Conservation (phyloP, 2,329 filamentous ascomycete genomes). For the Trichoderma brevicompactum region DNA sequence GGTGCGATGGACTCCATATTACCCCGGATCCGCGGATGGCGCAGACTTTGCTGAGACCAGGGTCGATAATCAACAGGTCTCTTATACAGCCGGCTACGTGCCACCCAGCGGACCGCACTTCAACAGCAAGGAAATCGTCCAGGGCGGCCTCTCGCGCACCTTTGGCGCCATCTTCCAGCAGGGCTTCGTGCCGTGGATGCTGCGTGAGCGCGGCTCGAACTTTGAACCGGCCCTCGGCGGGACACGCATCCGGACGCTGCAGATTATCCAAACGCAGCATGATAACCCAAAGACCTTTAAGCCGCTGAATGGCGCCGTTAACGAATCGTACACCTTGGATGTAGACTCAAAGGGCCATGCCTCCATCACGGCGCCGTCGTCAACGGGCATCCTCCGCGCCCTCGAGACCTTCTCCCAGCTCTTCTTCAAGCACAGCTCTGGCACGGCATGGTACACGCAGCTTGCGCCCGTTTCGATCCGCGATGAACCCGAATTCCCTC, state of each 20-base stretch:
- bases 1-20: slow-evolving; percentile 21
- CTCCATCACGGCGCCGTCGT: slow-evolving; percentile 66
- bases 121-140: slow-evolving; percentile 58
- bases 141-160: slow-evolving; percentile 62
- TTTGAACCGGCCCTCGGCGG: slow-evolving; percentile 63
- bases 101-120: slow-evolving; percentile 47
- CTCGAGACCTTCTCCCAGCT: slow-evolving; percentile 79
- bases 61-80: slow-evolving; percentile 45
- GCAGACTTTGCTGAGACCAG: slow-evolving; percentile 25
- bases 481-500: slow-evolving; percentile 75
- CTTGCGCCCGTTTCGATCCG: slow-evolving; percentile 70
- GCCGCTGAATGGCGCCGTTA: slow-evolving; percentile 64
- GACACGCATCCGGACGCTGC: slow-evolving; percentile 60
- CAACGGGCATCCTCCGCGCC: slow-evolving; percentile 71
- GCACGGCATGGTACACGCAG: slow-evolving; percentile 66
- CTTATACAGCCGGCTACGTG: slow-evolving; percentile 52
- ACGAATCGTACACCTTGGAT: slow-evolving; percentile 75
- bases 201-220: slow-evolving; percentile 65
- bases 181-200: slow-evolving; percentile 78
- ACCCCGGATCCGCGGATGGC: background rate
- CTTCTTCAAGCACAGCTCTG: slow-evolving; percentile 71
- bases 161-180: slow-evolving; percentile 67
- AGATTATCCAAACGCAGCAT: slow-evolving; percentile 61
- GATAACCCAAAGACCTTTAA: slow-evolving; percentile 62
- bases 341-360: slow-evolving; percentile 63